These are phyloP conservation scores for Tulasnella sp. DNA, from an alignment of 768 basidiomycete genomes.

Conservation along the genomic window DNA sequence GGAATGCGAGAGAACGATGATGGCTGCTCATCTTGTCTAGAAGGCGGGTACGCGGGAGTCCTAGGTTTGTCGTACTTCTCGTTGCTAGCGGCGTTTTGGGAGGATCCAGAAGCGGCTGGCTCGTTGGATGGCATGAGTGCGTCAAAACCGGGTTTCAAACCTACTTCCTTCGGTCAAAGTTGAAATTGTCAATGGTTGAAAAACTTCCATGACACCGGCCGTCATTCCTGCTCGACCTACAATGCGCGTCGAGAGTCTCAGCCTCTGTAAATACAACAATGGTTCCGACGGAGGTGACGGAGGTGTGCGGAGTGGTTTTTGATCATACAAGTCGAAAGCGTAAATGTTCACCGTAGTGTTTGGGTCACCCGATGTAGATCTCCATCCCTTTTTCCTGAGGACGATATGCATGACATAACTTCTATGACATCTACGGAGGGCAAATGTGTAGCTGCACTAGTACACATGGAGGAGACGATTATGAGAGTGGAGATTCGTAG, in stretches of 20 bases:
- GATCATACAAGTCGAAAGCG: too few relatives aligned
- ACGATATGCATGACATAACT: too few relatives aligned
- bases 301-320: constrained; percentile 10
- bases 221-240: not conserved
- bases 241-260: not conserved
- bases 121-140: not conserved
- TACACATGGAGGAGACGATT: too few relatives aligned
- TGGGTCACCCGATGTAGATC: too few relatives aligned
- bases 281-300: constrained; percentile 12
- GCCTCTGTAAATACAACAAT: not conserved
- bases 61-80: not conserved
- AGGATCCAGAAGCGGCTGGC: not conserved
- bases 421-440: too few relatives aligned
- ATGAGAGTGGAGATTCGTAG: too few relatives aligned
- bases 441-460: too few relatives aligned
- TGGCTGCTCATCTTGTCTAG: not conserved
- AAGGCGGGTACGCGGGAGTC: not conserved
- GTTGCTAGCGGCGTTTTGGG: not conserved
- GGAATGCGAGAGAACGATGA: not conserved
- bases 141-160: not conserved
- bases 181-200: not conserved
- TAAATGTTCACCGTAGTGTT: too few relatives aligned
- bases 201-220: not conserved
- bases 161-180: not conserved
- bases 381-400: too few relatives aligned